Conservation (phyloP, 768 basidiomycete genomes). For the Myochromella boudieri region DNA sequence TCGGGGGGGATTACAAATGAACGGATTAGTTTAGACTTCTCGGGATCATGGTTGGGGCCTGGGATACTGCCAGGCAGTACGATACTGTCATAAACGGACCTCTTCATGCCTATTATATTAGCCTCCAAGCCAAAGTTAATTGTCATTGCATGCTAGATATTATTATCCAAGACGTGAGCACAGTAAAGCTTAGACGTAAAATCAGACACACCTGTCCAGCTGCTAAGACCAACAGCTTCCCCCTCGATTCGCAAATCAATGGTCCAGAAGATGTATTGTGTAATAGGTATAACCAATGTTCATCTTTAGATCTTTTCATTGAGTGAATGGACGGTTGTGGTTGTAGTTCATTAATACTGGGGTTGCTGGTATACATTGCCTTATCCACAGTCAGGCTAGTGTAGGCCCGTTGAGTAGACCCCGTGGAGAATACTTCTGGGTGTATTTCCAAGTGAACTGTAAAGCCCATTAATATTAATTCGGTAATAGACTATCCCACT, state of each 20-base stretch:
- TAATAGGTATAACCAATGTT: background rate
- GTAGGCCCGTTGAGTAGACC: background rate
- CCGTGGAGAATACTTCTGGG: background rate
- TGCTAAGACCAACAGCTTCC: background rate
- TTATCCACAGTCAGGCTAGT: background rate
- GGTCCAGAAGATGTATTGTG: background rate
- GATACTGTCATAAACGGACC: conserved; percentile 5
- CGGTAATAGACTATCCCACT: no score
- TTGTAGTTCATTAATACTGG: no score
- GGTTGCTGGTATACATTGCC: background rate
- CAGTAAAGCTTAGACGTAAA: background rate
- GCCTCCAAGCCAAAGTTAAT: conserved; percentile 15
- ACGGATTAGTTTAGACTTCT: background rate
- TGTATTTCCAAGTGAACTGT: background rate
- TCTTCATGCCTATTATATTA: conserved; percentile 9
- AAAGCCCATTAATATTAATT: no score
- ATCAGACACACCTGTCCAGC: background rate
- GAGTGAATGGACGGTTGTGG: background rate
- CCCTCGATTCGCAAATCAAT: background rate
- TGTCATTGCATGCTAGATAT: conserved; percentile 3
- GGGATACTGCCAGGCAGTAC: background rate
- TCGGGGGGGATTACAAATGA: background rate
- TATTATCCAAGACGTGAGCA: background rate
- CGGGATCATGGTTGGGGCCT: background rate
- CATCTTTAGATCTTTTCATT: background rate